Evolutionary conservation across 192 early-diverging fungal species (phyloP), one percentile per base, ranked within the genome.

Genomic region (Chytriomyces sp.): DNA sequence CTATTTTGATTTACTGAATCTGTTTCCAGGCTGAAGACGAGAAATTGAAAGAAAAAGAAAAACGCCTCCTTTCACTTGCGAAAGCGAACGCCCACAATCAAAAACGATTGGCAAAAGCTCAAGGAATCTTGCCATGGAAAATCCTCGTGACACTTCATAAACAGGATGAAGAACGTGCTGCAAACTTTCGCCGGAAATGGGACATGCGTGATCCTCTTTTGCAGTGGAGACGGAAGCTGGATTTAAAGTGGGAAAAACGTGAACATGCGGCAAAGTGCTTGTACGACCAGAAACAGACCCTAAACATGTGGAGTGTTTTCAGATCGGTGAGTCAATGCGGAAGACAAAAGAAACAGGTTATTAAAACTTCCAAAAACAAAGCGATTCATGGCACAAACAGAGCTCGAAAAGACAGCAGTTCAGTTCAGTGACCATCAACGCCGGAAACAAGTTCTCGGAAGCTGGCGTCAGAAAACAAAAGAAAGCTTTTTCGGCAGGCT

Each of bases 1-100:
- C 10, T 2, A 18, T 64, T 64, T 2, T 24, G 10, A 13, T 26
- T 16, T 64, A 24, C 26, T 64, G 1, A 1, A 28, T 5, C 10
- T 11, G 62, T 28, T 64, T 57, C 46, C 43, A 70, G 69, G 69
- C 69, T 59, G 69, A 70, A 57, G 69, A 50, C 18, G 49, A 50
- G 26, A 50, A 60, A 43, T 5, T 20, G 20, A 23, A 35, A 8
- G 50, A 59, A 60, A 50, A 26, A 4, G 50, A 70, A 16, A 9
- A 53, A 57, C 48, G 50, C 7, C n/a, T 28, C 23, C 69, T 23
- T 26, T 9, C 26, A 28, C 26, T 20, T 3, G 16, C 10, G 16
- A 50, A 53, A 35, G 69, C 69, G 7, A 20, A 10, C 23, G 8
- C 28, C 24, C 69, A 70, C 45, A 9, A 57, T 44, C 7, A 57